Percentiles rank a stretch among this genome's conserved stretches.
Conservation (phyloP, 768 basidiomycete genomes). For the Lenzites betulinus region DNA sequence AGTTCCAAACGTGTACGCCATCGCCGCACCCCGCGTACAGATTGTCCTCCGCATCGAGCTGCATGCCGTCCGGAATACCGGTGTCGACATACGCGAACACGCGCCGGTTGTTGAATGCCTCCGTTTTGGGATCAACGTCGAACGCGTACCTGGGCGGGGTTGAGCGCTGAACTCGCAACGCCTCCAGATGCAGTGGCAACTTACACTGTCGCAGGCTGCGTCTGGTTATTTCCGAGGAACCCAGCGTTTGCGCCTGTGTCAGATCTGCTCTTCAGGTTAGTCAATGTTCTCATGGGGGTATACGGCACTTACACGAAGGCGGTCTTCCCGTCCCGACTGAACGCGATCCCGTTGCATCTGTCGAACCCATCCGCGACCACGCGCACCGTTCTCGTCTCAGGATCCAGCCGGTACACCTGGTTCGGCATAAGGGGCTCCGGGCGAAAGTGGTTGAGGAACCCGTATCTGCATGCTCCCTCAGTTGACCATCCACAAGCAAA, state of each 20-base stretch:
- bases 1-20: constrained; percentile 64
- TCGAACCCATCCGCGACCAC: constrained; percentile 80
- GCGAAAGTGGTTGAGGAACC: constrained; percentile 66
- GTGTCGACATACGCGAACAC: constrained; percentile 69
- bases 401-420: constrained; percentile 79
- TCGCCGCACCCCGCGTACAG: constrained; percentile 72
- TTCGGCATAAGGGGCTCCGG: constrained; percentile 64
- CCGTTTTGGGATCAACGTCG: constrained; percentile 59
- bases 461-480: constrained; percentile 47
- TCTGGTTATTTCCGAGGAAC: constrained; percentile 52
- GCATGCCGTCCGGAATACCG: constrained; percentile 68
- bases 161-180: too few species aligned
- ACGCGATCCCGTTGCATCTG: constrained; percentile 73
- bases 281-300: background rate
- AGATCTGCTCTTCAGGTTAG: constrained; percentile 37
- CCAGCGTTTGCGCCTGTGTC: constrained; percentile 55
- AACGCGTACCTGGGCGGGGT: constrained; percentile 55
- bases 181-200: constrained; percentile 23
- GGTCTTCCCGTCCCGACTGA: constrained; percentile 61
- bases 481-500: background rate
- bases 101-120: constrained; percentile 59
- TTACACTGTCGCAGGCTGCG: constrained; percentile 68
- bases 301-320: constrained; percentile 58
- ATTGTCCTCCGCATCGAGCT: constrained; percentile 64
- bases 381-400: constrained; percentile 60